Conservation (phyloP, 2,329 filamentous ascomycete genomes). For the Epichloe scottii region DNA sequence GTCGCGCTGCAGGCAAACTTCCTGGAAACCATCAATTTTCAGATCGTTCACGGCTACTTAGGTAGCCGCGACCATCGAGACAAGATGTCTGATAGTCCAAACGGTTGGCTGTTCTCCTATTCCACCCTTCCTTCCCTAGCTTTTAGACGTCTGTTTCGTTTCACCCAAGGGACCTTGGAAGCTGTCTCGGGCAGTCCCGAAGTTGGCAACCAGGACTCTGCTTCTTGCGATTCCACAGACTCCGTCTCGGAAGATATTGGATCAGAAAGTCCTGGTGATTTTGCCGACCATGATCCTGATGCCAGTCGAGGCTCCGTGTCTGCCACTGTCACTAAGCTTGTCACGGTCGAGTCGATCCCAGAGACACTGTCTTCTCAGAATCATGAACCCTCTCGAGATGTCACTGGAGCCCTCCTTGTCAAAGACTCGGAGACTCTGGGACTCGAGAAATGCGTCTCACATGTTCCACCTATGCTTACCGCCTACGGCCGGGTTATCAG, state of each 20-base stretch:
- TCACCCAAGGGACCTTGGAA: not conserved
- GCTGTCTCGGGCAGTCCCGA: not conserved
- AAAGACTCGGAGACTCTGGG: not conserved
- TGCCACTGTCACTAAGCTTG: not conserved
- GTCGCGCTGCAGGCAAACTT: not conserved
- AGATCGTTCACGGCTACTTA: not conserved
- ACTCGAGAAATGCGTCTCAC: not conserved
- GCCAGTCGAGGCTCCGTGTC: not conserved
- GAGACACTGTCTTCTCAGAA: not conserved
- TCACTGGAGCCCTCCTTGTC: not conserved
- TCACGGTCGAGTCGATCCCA: not conserved
- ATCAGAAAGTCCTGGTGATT: not conserved
- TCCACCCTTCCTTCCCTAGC: constrained; percentile 1
- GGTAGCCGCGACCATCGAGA: not conserved
- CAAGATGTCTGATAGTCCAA: not conserved
- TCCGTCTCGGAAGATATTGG: not conserved
- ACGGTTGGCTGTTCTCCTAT: not conserved
- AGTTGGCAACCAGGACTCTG: not conserved
- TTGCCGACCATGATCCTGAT: not conserved
- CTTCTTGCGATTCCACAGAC: not conserved
- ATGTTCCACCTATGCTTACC: not conserved
- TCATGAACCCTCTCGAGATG: not conserved
- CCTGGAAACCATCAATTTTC: not conserved
- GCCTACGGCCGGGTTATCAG: not conserved
- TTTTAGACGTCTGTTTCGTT: not conserved